phyloP scores from a whole-genome alignment of 176 grass and related monocot species.

The Eleusine indica region DNA sequence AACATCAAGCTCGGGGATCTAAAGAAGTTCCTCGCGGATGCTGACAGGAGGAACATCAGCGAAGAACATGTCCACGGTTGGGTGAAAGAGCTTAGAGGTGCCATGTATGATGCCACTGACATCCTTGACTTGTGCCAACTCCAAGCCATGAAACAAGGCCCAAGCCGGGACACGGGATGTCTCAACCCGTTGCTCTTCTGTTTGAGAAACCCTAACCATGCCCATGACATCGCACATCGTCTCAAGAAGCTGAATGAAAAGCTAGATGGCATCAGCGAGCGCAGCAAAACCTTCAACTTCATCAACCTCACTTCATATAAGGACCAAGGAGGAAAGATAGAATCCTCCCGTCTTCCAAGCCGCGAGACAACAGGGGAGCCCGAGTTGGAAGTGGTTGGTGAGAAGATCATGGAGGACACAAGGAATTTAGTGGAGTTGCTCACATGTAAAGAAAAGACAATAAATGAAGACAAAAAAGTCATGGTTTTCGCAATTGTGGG shows the following conservation, averaged over 20 bases:
- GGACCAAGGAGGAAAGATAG: not conserved
- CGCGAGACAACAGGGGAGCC: not conserved
- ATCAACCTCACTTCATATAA: not conserved
- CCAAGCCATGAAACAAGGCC: not conserved
- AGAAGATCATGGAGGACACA: conserved; percentile 31
- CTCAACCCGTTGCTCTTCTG: not conserved
- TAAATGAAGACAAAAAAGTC: not conserved
- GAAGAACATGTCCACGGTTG: not conserved
- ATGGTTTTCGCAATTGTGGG: conserved; percentile 31
- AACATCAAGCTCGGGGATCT: not conserved
- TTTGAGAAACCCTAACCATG: not conserved
- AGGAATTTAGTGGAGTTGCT: conserved; percentile 14
- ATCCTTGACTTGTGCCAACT: conserved; percentile 14
- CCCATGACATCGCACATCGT: not conserved
- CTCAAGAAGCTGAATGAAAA: conserved; percentile 1
- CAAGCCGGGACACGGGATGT: not conserved
- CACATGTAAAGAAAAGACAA: not conserved
- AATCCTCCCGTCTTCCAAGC: not conserved
- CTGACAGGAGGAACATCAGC: conserved; percentile 14
- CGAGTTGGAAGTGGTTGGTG: not conserved
- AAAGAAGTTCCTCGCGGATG: not conserved
- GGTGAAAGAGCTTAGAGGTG: not conserved
- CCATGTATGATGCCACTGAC: not conserved
- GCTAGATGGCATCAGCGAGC: not conserved
- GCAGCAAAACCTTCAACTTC: not conserved